Evolutionary conservation across 108 stramenopile genomes (phyloP).

Genomic region (Skeletonema potamos): DNA sequence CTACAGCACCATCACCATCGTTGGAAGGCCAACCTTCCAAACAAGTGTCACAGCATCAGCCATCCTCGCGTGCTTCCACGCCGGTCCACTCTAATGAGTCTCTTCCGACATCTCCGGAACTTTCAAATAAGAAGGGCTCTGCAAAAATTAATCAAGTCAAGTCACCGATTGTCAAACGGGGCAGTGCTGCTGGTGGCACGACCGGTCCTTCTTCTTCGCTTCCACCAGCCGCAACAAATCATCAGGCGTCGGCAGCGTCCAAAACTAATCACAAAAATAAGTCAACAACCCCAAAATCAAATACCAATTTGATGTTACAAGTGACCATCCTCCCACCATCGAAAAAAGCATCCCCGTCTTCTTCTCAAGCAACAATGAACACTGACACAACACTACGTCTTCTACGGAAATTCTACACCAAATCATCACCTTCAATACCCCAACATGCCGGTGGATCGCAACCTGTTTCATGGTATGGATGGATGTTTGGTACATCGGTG

Average conservation of each 20-base stretch:
- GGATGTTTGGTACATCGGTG: conserved; percentile 35
- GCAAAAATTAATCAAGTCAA: not conserved
- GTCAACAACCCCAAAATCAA: not conserved
- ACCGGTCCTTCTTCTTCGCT: no score
- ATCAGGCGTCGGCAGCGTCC: no score
- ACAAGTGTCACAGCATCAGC: not conserved
- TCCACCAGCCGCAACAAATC: no score
- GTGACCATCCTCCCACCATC: not conserved
- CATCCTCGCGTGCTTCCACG: conserved; percentile 25
- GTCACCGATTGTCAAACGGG: not conserved
- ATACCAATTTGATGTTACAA: not conserved
- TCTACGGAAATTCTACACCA: conserved; percentile 71
- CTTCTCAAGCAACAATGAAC: conserved; percentile 48
- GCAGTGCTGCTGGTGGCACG: not conserved
- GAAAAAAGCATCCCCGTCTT: not conserved
- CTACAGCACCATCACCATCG: not conserved
- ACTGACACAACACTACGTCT: conserved; percentile 60
- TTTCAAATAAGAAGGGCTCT: not conserved
- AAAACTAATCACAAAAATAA: not conserved
- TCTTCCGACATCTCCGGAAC: not conserved
- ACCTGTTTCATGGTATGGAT: conserved; percentile 38
- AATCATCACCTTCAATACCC: conserved; percentile 54
- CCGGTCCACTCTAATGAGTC: conserved; percentile 30
- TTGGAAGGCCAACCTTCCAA: not conserved
- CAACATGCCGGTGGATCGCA: conserved; percentile 64